A percentile compares a stretch with the other conserved stretches of the same genome.
Evolutionary conservation across 2,329 filamentous ascomycete species (phyloP).

Genomic region (Kalaharituber pfeilii): DNA sequence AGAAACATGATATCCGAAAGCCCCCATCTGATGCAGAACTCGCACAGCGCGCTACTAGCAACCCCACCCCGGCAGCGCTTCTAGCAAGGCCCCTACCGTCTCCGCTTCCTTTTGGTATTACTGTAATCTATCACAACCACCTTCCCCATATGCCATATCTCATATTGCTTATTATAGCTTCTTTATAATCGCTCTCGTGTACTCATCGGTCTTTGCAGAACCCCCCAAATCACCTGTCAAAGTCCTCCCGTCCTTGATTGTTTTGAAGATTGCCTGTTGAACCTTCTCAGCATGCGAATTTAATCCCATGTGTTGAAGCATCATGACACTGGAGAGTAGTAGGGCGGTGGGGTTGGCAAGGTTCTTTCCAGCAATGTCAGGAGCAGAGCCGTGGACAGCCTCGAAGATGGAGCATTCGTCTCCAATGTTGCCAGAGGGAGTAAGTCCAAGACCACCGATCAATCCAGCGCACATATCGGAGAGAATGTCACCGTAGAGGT

Average conservation of each 20-base stretch:
- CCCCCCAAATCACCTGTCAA: conserved; percentile 93
- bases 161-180: conserved; percentile 24
- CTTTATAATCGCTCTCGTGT: conserved; percentile 74
- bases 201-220: conserved; percentile 90
- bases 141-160: background rate
- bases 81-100: background rate
- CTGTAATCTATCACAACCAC: background rate
- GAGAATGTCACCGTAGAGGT: conserved; percentile 98
- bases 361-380: conserved; percentile 88
- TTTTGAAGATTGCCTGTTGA: conserved; percentile 88
- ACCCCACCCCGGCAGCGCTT: background rate
- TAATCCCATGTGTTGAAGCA: conserved; percentile 96
- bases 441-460: conserved; percentile 92
- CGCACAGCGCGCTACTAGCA: background rate
- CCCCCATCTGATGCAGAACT: background rate
- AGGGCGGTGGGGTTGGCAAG: conserved; percentile 96
- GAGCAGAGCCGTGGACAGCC: conserved; percentile 92
- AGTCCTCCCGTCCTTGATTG: conserved; percentile 84
- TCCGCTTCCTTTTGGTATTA: background rate
- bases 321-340: conserved; percentile 94
- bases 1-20: background rate
- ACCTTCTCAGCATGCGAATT: conserved; percentile 70
- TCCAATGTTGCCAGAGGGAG: conserved; percentile 95
- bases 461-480: conserved; percentile 99
- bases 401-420: conserved; percentile 99